Evolutionary conservation across 805 yeast genomes (phyloP).

Genomic region (Metschnikowia lochheadii): DNA sequence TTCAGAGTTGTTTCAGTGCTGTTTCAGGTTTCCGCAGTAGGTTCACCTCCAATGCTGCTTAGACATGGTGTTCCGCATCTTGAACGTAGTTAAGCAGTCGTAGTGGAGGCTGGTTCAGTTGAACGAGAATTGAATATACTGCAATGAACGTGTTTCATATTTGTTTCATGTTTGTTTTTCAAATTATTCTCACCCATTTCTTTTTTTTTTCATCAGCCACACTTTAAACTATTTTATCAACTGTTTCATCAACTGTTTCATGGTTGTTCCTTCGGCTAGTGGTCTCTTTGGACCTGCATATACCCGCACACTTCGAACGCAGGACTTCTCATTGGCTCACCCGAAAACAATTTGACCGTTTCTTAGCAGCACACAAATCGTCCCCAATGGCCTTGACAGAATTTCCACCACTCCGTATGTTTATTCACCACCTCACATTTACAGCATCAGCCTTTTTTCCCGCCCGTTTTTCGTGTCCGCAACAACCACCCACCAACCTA

Average conservation of each 20-base stretch:
- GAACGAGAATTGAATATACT: no score
- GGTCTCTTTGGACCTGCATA: neutral
- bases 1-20: neutral
- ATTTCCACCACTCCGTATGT: slow-evolving; percentile 22
- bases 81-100: no score
- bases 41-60: no score
- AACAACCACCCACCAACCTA: neutral
- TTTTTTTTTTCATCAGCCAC: no score
- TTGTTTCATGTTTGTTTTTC: neutral
- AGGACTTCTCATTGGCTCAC: slow-evolving; percentile 20
- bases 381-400: slow-evolving; percentile 18
- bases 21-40: neutral
- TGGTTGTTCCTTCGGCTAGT: neutral
- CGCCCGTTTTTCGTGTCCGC: neutral
- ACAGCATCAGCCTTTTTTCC: neutral
- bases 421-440: neutral
- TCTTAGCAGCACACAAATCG: neutral
- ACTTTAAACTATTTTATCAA: no score
- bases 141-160: neutral
- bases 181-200: no score
- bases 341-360: slow-evolving; percentile 1
- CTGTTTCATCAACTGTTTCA: neutral
- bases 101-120: no score
- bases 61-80: no score
- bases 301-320: slow-evolving; percentile 7